Percentiles rank a stretch among this genome's conserved stretches.
Conservation (phyloP, 192 early-diverging fungal species). For the Rhizoclosmatium sp. region DNA sequence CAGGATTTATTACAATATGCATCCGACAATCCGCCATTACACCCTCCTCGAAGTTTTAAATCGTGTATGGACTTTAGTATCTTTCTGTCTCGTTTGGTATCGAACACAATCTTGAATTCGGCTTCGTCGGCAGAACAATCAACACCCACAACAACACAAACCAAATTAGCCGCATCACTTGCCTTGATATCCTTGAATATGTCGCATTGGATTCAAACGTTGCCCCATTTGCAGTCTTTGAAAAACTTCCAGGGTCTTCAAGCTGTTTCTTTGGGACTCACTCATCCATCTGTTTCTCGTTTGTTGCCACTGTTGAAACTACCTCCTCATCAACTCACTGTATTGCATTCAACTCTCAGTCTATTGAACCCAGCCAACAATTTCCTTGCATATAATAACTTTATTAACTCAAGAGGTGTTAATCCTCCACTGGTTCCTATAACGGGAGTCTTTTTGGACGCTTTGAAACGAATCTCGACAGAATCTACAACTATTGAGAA, state of each 20-base stretch:
- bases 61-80: conserved; percentile 36
- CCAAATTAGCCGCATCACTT: neutral
- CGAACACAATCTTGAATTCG: neutral
- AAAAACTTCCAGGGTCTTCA: conserved; percentile 26
- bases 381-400: neutral
- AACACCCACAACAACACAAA: conserved; percentile 1
- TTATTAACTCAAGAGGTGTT: neutral
- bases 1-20: conserved; percentile 19
- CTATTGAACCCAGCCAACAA: neutral
- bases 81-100: conserved; percentile 20
- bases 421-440: conserved; percentile 15
- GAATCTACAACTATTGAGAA: neutral
- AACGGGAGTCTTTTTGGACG: conserved; percentile 21
- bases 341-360: neutral
- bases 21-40: neutral
- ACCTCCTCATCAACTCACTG: neutral
- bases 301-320: neutral
- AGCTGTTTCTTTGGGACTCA: conserved; percentile 8
- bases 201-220: conserved; percentile 28
- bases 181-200: neutral
- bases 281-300: conserved; percentile 12
- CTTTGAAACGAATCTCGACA: neutral
- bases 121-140: neutral
- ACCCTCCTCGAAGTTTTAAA: conserved; percentile 1
- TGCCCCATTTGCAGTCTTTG: neutral